Evolutionary conservation across 345 rosid species (phyloP).

Genomic region (Dipteronia sinensis): DNA sequence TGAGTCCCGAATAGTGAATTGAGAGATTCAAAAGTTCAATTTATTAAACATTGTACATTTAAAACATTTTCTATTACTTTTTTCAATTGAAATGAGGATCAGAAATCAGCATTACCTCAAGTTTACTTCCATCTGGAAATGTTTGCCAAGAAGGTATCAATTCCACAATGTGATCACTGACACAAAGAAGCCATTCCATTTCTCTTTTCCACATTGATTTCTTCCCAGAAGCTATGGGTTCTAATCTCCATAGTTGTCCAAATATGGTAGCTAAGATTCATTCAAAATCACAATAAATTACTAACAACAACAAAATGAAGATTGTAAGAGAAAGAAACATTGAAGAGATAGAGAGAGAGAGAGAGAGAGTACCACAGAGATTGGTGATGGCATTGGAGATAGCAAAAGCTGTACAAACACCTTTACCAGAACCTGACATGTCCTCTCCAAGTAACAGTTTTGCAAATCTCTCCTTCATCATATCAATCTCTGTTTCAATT

Average conservation of each 20-base stretch:
- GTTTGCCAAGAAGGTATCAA: slow-evolving; percentile 90
- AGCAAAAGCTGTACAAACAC: slow-evolving; percentile 86
- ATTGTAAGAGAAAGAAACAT: neutral
- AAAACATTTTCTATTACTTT: neutral
- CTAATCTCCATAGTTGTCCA: slow-evolving; percentile 96
- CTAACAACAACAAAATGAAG: neutral
- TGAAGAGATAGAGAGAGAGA: neutral
- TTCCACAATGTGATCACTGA: slow-evolving; percentile 90
- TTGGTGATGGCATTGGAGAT: slow-evolving; percentile 95
- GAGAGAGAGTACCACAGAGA: slow-evolving; percentile 64
- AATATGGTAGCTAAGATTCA: slow-evolving; percentile 66
- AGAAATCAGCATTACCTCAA: slow-evolving; percentile 58
- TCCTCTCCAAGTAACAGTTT: slow-evolving; percentile 96
- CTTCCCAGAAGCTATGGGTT: slow-evolving; percentile 70
- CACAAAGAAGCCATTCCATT: slow-evolving; percentile 85
- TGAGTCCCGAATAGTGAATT: neutral
- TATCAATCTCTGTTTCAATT: slow-evolving; percentile 55
- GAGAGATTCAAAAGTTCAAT: neutral
- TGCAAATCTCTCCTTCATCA: slow-evolving; percentile 97
- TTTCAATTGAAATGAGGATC: neutral
- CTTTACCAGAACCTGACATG: slow-evolving; percentile 97
- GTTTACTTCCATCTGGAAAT: slow-evolving; percentile 82
- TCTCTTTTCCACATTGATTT: slow-evolving; percentile 94
- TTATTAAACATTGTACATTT: neutral
- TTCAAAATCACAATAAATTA: neutral